A percentile compares a stretch with the other conserved stretches of the same genome.
Conservation (phyloP, 495 filamentous ascomycete genomes). For the Aspergillus mulundensis region DNA sequence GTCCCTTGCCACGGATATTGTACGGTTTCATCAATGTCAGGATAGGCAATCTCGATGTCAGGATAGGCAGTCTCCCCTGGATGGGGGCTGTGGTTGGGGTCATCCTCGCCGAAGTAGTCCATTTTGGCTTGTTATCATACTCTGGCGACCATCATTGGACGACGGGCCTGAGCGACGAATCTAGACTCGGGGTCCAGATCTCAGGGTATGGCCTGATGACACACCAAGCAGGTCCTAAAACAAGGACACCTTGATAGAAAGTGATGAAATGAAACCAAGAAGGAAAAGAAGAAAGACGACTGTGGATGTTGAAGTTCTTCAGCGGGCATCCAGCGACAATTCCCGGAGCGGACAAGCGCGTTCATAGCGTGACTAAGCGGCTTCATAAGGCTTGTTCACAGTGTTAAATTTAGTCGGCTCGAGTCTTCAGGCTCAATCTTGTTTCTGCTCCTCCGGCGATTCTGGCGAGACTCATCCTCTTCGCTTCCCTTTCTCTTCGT, state of each 20-base stretch:
- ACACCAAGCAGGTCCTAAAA: background rate
- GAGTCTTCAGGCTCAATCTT: background rate
- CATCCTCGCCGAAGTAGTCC: conserved; percentile 22
- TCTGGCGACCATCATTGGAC: conserved; percentile 12
- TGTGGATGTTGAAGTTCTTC: background rate
- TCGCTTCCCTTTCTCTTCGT: conserved; percentile 17
- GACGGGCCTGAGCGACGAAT: background rate
- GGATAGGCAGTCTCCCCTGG: conserved; percentile 30
- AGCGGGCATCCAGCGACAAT: conserved; percentile 9
- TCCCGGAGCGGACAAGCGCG: conserved; percentile 6
- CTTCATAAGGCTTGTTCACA: background rate
- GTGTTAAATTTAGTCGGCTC: conserved; percentile 1
- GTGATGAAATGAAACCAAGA: background rate
- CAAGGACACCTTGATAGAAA: too few species aligned
- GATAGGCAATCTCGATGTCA: conserved; percentile 36
- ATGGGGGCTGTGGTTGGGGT: conserved; percentile 14
- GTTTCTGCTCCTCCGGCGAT: conserved; percentile 3
- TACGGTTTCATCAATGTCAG: conserved; percentile 35
- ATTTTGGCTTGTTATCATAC: conserved; percentile 15
- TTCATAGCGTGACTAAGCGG: background rate
- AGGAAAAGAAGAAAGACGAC: background rate
- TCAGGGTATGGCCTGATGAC: background rate
- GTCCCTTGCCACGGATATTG: conserved; percentile 35
- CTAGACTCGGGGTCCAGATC: background rate
- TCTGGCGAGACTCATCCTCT: background rate